These are phyloP conservation scores for Nigrospora oryzae DNA, from an alignment of 2,329 filamentous ascomycete species.

Conservation along the genomic window DNA sequence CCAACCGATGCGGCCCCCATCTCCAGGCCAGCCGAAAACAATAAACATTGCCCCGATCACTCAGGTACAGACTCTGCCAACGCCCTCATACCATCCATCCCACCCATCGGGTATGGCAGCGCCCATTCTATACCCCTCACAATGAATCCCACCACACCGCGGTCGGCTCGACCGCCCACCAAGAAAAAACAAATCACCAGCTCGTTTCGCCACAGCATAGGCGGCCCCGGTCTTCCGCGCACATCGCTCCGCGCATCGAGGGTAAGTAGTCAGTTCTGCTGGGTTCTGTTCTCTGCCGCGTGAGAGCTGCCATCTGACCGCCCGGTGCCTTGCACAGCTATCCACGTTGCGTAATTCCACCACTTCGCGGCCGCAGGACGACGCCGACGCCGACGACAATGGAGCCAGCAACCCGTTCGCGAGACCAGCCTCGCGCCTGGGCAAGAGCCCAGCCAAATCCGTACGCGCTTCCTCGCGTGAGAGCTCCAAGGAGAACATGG, in stretches of 20 bases:
- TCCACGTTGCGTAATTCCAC: conserved; percentile 36
- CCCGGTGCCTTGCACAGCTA: conserved; percentile 14
- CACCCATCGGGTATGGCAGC: too few species aligned
- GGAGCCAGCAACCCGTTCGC: conserved; percentile 19
- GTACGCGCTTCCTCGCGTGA: conserved; percentile 42
- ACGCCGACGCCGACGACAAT: conserved; percentile 46
- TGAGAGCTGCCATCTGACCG: not conserved
- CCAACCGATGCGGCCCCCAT: too few species aligned
- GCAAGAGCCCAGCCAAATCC: conserved; percentile 25
- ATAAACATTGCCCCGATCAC: too few species aligned
- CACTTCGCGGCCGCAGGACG: conserved; percentile 45
- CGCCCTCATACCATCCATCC: too few species aligned
- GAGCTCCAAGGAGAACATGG: conserved; percentile 52
- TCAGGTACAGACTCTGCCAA: too few species aligned
- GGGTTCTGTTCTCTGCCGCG: not conserved
- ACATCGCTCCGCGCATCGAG: conserved; percentile 14
- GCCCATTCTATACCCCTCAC: not conserved
- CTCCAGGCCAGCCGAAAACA: too few species aligned
- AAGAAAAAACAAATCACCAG: conserved; percentile 13
- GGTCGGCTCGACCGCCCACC: conserved; percentile 1
- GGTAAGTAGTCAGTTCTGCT: conserved; percentile 10
- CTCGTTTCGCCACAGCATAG: conserved; percentile 16
- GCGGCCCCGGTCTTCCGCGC: conserved; percentile 13
- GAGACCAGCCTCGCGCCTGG: conserved; percentile 31
- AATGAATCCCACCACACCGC: conserved; percentile 5